These are phyloP conservation scores for Colletotrichum navitas DNA, from an alignment of 2,329 filamentous ascomycete genomes.

Conservation along the genomic window DNA sequence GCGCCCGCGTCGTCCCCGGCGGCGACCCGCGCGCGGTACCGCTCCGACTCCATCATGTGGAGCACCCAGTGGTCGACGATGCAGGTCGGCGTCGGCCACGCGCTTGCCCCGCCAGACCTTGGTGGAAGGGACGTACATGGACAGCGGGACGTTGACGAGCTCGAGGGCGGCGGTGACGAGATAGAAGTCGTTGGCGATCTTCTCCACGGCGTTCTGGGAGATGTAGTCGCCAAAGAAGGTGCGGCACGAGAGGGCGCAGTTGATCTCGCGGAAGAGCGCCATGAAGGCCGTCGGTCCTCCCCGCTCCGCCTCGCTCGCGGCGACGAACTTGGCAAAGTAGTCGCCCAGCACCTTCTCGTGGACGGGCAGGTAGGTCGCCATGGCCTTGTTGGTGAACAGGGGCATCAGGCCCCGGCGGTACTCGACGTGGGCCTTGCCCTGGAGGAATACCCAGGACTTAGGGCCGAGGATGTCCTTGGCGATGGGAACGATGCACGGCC, in stretches of 20 bases:
- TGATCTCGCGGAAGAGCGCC: slow-evolving; percentile 80
- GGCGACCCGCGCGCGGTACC: slow-evolving; percentile 73
- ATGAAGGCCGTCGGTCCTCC: slow-evolving; percentile 76
- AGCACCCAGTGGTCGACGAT: slow-evolving; percentile 84
- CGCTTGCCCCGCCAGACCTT: slow-evolving; percentile 85
- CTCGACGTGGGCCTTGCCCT: slow-evolving; percentile 81
- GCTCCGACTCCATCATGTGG: slow-evolving; percentile 78
- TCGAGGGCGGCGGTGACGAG: slow-evolving; percentile 82
- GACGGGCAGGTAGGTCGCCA: slow-evolving; percentile 77
- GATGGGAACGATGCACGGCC: slow-evolving; percentile 83
- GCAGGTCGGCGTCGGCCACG: slow-evolving; percentile 78
- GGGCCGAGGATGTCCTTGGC: slow-evolving; percentile 80
- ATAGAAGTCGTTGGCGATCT: slow-evolving; percentile 84
- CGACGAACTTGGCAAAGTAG: slow-evolving; percentile 77
- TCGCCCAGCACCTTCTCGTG: slow-evolving; percentile 79
- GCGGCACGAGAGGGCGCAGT: slow-evolving; percentile 81
- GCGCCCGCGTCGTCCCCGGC: slow-evolving; percentile 60
- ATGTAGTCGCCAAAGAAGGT: slow-evolving; percentile 88
- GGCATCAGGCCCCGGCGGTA: slow-evolving; percentile 81
- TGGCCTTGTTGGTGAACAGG: slow-evolving; percentile 79
- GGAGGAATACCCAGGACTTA: slow-evolving; percentile 83
- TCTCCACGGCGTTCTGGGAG: slow-evolving; percentile 76
- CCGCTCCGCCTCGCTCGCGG: slow-evolving; percentile 65
- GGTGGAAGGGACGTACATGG: slow-evolving; percentile 79
- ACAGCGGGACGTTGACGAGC: slow-evolving; percentile 80